phyloP scores from a whole-genome alignment of 306 rosid species.

The Fagus sylvatica region DNA sequence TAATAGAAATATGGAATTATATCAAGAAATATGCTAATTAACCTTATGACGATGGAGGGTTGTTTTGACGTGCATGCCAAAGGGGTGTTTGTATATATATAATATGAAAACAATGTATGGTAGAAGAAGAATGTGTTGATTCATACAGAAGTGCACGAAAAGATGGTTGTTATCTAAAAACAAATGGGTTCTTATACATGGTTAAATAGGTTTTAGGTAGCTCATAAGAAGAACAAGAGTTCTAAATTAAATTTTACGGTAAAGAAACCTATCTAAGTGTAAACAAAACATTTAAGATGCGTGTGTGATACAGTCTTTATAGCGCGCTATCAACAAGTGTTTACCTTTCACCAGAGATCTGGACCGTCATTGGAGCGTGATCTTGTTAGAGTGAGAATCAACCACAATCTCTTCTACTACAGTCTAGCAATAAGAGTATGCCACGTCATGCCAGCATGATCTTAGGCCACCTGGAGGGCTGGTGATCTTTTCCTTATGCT shows the following conservation, averaged over 20 bases:
- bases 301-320: too few species aligned
- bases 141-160: constrained; percentile 47
- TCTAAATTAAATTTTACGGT: background rate
- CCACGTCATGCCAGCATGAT: too few species aligned
- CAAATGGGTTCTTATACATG: constrained; percentile 31
- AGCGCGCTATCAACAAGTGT: too few species aligned
- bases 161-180: constrained; percentile 41
- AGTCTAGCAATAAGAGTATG: too few species aligned
- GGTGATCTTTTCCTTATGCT: too few species aligned
- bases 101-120: constrained; percentile 25
- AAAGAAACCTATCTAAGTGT: background rate
- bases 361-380: too few species aligned
- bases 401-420: too few species aligned
- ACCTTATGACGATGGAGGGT: constrained; percentile 20
- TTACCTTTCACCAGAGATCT: too few species aligned
- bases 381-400: too few species aligned
- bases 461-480: too few species aligned
- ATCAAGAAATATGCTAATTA: constrained; percentile 29
- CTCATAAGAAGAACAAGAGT: constrained; percentile 49
- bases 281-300: too few species aligned
- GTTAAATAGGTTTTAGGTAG: constrained; percentile 52
- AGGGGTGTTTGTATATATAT: constrained; percentile 37
- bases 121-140: constrained; percentile 14
- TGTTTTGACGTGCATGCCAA: constrained; percentile 35
- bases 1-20: background rate